phyloP scores from a whole-genome alignment of 495 filamentous ascomycete species.

The Lentithecium fluviatile region DNA sequence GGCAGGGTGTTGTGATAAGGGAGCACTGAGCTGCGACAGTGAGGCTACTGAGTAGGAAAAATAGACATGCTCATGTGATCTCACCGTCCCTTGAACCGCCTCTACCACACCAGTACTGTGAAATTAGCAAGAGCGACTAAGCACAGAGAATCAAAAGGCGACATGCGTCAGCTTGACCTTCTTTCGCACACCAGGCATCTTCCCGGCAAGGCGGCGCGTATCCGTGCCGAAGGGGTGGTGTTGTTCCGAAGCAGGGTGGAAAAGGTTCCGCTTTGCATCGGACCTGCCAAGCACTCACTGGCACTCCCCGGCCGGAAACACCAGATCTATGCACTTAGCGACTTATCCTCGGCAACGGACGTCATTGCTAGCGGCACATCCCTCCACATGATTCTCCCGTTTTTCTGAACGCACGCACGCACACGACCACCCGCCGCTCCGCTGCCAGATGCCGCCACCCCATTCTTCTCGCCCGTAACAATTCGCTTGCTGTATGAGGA shows the following conservation, averaged over 20 bases:
- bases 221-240: too few species aligned
- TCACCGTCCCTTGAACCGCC: neutral
- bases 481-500: neutral
- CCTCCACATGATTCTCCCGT: neutral
- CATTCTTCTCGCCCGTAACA: neutral
- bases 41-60: too few species aligned
- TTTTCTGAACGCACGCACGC: neutral
- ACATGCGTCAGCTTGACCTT: neutral
- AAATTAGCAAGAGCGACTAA: neutral
- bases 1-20: too few species aligned
- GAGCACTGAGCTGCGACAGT: too few species aligned
- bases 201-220: too few species aligned
- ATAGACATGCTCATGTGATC: neutral
- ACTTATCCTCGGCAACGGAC: too few species aligned
- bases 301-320: neutral
- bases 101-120: neutral
- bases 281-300: neutral
- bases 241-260: neutral
- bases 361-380: too few species aligned
- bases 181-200: too few species aligned
- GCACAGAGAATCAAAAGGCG: neutral
- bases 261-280: constrained; percentile 15
- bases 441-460: neutral
- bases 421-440: neutral
- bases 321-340: too few species aligned